Conservation (phyloP, 2,329 filamentous ascomycete genomes). For the Alternaria atra region DNA sequence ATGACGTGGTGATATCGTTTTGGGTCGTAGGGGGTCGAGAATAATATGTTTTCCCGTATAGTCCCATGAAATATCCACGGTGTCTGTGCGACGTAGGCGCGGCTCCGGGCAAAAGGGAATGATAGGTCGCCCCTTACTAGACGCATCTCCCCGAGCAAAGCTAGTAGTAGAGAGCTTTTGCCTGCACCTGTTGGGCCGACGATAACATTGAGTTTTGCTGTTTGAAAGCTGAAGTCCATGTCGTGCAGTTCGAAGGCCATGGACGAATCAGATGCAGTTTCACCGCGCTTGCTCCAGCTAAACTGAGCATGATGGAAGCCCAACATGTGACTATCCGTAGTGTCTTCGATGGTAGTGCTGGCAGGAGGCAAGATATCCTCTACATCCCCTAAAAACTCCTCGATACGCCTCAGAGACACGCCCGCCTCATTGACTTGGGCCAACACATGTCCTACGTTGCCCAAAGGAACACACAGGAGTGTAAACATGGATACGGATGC, state of each 20-base stretch:
- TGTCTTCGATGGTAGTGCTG: neutral
- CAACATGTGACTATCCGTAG: neutral
- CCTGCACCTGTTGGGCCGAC: neutral
- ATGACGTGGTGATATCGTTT: constrained; percentile 15
- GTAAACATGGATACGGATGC: constrained; percentile 2
- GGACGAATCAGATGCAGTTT: neutral
- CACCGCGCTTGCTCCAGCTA: neutral
- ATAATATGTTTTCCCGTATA: constrained; percentile 17
- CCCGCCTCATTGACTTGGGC: neutral
- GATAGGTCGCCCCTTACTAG: neutral
- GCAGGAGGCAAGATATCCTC: neutral
- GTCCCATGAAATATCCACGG: constrained; percentile 19
- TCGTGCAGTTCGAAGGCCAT: neutral
- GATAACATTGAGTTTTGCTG: neutral
- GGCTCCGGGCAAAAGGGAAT: neutral
- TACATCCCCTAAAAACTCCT: neutral
- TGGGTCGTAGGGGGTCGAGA: neutral
- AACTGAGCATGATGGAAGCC: neutral
- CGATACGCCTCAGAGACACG: constrained; percentile 2
- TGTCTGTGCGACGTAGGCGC: constrained; percentile 3
- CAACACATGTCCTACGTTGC: constrained; percentile 1
- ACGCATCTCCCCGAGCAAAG: neutral
- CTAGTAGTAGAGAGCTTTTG: constrained; percentile 1
- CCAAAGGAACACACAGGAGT: neutral
- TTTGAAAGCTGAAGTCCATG: neutral